A percentile compares a stretch with the other conserved stretches of the same genome.
phyloP scores from a whole-genome alignment of 208 protist genomes.

The Leishmania martiniquensis region DNA sequence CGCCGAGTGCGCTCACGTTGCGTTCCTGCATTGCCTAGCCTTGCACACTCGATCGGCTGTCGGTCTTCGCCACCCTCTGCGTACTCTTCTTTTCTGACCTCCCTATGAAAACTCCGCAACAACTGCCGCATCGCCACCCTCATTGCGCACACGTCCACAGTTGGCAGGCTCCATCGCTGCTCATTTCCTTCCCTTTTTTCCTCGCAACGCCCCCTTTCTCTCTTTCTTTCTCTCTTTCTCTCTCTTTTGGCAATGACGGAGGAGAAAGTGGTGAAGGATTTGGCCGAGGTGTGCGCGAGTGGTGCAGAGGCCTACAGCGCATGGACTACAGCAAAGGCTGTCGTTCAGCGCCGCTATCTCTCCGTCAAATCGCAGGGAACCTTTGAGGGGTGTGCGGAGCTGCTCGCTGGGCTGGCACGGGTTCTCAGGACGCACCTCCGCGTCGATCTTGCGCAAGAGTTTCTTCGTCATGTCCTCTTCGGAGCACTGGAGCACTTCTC shows the following conservation, averaged over 20 bases:
- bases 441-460: conserved; percentile 14
- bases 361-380: conserved; percentile 7
- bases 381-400: conserved; percentile 6
- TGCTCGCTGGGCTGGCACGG: background rate
- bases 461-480: conserved; percentile 10
- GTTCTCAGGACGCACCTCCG: conserved; percentile 6
- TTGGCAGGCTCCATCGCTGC: background rate
- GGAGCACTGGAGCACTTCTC: conserved; percentile 11
- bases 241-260: conserved; percentile 17
- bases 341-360: conserved; percentile 30
- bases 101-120: background rate
- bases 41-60: background rate
- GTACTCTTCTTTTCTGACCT: background rate
- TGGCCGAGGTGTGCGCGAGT: conserved; percentile 28
- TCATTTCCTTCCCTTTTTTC: background rate
- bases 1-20: background rate
- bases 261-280: conserved; percentile 14
- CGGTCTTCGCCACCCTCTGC: background rate
- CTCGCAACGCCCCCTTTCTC: background rate
- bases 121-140: background rate
- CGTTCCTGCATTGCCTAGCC: background rate
- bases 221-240: conserved; percentile 9
- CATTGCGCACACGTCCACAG: too few species aligned
- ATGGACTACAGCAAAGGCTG: conserved; percentile 39
- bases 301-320: conserved; percentile 42